Conservation (phyloP, 2,329 filamentous ascomycete species). For the Apiospora saccharicola region DNA sequence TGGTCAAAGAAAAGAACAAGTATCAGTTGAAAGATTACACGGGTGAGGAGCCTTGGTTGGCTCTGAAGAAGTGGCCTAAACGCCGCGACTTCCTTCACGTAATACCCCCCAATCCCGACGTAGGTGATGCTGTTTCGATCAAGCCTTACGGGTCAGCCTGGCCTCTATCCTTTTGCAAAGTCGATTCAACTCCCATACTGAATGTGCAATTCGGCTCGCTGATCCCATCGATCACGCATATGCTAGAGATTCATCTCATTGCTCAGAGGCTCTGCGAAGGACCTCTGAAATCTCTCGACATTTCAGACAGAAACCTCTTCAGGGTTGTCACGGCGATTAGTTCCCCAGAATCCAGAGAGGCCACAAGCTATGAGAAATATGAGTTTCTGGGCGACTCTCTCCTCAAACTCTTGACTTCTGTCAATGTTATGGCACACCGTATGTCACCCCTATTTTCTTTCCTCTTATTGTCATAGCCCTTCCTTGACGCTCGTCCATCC, state of each 20-base stretch:
- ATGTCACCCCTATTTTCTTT: conserved; percentile 37
- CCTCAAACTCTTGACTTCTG: conserved; percentile 75
- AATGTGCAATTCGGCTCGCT: conserved; percentile 64
- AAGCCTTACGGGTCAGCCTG: conserved; percentile 56
- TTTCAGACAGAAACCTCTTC: conserved; percentile 54
- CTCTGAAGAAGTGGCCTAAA: conserved; percentile 58
- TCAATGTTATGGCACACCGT: conserved; percentile 68
- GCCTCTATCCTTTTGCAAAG: conserved; percentile 54
- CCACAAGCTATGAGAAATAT: conserved; percentile 78
- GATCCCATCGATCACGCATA: conserved; percentile 76
- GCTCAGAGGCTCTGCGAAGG: conserved; percentile 66
- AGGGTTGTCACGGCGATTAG: conserved; percentile 75
- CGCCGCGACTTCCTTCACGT: conserved; percentile 67
- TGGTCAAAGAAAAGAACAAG: conserved; percentile 43
- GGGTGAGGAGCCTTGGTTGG: conserved; percentile 56
- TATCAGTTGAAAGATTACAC: conserved; percentile 48
- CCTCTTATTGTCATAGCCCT: not conserved
- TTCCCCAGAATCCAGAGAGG: conserved; percentile 65
- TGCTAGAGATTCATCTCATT: conserved; percentile 70
- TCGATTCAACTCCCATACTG: conserved; percentile 55
- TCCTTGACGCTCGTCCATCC: not conserved
- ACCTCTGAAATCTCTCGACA: conserved; percentile 58
- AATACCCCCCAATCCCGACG: conserved; percentile 25
- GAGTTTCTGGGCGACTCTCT: conserved; percentile 89
- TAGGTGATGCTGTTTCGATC: conserved; percentile 31